A percentile compares a stretch with the other conserved stretches of the same genome.
Conservation (phyloP, 768 basidiomycete genomes). For the Tylopilus vinaceipallidus region DNA sequence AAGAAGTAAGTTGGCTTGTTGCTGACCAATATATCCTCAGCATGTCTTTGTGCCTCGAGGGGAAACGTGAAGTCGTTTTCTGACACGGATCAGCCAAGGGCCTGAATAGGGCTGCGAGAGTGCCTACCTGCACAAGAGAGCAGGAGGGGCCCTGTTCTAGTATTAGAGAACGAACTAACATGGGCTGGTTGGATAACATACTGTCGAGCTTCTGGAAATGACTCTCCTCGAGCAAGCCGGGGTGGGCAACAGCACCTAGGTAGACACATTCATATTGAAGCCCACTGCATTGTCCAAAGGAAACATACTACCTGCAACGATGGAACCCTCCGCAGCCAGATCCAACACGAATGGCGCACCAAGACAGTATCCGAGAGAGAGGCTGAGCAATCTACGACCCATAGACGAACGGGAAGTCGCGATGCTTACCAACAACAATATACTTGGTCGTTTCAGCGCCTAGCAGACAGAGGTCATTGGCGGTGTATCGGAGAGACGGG, state of each 20-base stretch:
- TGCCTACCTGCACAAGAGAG: slow-evolving; percentile 25
- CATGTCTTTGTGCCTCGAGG: slow-evolving; percentile 46
- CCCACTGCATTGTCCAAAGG: not conserved
- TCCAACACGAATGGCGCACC: slow-evolving; percentile 51
- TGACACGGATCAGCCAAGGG: slow-evolving; percentile 16
- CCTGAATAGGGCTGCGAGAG: not conserved
- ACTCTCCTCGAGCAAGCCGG: slow-evolving; percentile 47
- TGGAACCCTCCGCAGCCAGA: slow-evolving; percentile 40
- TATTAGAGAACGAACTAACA: not conserved
- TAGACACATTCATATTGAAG: no score
- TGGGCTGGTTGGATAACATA: slow-evolving; percentile 25
- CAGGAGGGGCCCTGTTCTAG: slow-evolving; percentile 20
- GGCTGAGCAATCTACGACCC: not conserved
- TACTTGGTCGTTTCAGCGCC: slow-evolving; percentile 35
- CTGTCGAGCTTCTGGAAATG: slow-evolving; percentile 51
- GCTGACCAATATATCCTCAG: slow-evolving; percentile 52
- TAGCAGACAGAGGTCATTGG: not conserved
- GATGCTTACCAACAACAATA: slow-evolving; percentile 39
- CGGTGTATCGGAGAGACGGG: not conserved
- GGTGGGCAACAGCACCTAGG: slow-evolving; percentile 52
- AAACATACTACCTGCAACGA: slow-evolving; percentile 41
- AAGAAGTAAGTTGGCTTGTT: slow-evolving; percentile 50
- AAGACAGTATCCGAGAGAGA: slow-evolving; percentile 50
- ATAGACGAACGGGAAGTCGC: not conserved
- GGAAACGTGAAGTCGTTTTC: slow-evolving; percentile 55